These are phyloP conservation scores for Ceratobasidium sp. DNA, from an alignment of 1,284 basidiomycete genomes.

Conservation along the genomic window DNA sequence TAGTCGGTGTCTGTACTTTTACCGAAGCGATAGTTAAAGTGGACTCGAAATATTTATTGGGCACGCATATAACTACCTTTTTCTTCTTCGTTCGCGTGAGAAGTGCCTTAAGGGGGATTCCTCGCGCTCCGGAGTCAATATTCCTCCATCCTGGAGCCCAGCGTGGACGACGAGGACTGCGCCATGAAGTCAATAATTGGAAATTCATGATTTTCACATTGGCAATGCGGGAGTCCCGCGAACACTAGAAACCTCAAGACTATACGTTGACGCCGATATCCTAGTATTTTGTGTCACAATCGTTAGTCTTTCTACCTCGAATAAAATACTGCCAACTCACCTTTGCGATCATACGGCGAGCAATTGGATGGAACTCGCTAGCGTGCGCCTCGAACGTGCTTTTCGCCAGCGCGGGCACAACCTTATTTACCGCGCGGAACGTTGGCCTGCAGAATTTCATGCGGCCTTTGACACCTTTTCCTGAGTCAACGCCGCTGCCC, in stretches of 20 bases:
- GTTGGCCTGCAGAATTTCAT: conserved; percentile 88
- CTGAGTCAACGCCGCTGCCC: conserved; percentile 54
- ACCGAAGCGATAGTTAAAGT: not conserved
- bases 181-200: not conserved
- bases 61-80: not conserved
- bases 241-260: not conserved
- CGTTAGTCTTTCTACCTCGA: not conserved
- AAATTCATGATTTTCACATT: not conserved
- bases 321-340: conserved; percentile 57
- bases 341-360: conserved; percentile 78
- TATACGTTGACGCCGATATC: conserved; percentile 23
- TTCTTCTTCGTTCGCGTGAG: not conserved
- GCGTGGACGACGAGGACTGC: not conserved
- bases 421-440: conserved; percentile 68
- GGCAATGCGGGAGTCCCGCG: not conserved
- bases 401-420: conserved; percentile 74
- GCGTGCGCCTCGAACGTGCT: conserved; percentile 68
- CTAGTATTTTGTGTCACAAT: conserved; percentile 18
- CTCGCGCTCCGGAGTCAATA: too few relatives aligned
- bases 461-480: conserved; percentile 72
- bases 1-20: conserved; percentile 5
- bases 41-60: not conserved
- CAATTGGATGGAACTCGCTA: conserved; percentile 81
- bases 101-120: too few relatives aligned
- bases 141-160: not conserved